Percentiles rank a stretch among this genome's conserved stretches.
phyloP scores from a whole-genome alignment of 2,329 filamentous ascomycete genomes.

The Claviceps sorghi region DNA sequence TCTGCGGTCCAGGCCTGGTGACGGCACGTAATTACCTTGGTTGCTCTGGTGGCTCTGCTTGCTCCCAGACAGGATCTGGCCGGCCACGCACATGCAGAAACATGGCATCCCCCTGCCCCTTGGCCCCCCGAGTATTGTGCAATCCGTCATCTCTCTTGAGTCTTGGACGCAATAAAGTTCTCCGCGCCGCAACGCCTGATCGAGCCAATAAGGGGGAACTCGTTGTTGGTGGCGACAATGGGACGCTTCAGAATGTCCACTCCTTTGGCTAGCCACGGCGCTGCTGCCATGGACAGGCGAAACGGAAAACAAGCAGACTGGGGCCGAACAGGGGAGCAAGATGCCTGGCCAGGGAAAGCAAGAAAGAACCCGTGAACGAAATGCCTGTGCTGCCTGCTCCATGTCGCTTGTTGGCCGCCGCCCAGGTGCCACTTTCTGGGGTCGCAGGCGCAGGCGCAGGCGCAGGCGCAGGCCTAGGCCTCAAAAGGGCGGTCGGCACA shows the following conservation, averaged over 20 bases:
- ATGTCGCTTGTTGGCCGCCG: not conserved
- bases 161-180: not conserved
- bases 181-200: not conserved
- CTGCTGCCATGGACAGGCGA: not conserved
- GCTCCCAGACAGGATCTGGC: not conserved
- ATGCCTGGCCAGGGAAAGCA: not conserved
- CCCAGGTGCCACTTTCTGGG: not conserved
- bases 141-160: not conserved
- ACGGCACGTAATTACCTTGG: not conserved
- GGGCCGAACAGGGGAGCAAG: constrained; percentile 1
- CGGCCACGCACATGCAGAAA: no score
- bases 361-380: not conserved
- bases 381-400: not conserved
- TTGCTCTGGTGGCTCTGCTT: not conserved
- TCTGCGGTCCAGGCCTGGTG: not conserved
- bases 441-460: no score
- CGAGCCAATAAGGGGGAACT: not conserved
- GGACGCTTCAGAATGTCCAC: not conserved
- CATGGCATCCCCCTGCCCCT: not conserved
- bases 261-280: not conserved
- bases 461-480: not conserved
- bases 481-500: not conserved
- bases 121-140: no score
- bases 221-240: constrained; percentile 1
- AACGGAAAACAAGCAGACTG: not conserved